These are phyloP conservation scores for Garcia nutans DNA, from an alignment of 345 rosid genomes.

Conservation along the genomic window DNA sequence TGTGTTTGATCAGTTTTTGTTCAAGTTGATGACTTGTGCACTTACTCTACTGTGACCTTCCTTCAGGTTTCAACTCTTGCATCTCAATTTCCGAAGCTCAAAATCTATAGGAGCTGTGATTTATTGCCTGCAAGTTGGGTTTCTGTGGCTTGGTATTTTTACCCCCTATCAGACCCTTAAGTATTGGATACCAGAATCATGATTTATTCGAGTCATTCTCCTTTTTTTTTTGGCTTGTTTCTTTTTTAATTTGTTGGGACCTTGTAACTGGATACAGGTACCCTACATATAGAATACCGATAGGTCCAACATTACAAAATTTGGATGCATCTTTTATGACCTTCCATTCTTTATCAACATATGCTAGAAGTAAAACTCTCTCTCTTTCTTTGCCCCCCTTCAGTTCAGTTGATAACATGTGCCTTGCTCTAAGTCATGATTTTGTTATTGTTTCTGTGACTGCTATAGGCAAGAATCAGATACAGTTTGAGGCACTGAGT, in stretches of 20 bases:
- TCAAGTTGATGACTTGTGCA: slow-evolving; percentile 17
- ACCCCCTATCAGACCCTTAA: not conserved
- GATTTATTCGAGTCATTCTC: slow-evolving; percentile 4
- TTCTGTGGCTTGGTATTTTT: slow-evolving; percentile 72
- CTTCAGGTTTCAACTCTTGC: slow-evolving; percentile 55
- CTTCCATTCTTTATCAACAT: slow-evolving; percentile 68
- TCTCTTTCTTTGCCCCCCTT: slow-evolving; percentile 17
- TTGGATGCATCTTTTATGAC: slow-evolving; percentile 80
- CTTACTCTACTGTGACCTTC: not conserved
- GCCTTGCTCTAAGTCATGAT: not conserved
- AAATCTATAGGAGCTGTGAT: slow-evolving; percentile 67
- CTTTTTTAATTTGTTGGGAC: not conserved
- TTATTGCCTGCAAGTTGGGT: slow-evolving; percentile 80
- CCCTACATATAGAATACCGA: slow-evolving; percentile 85
- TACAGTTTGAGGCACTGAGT: slow-evolving; percentile 23
- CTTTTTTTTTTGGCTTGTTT: not conserved
- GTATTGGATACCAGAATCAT: not conserved
- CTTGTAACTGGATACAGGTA: slow-evolving; percentile 51
- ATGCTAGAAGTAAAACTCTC: slow-evolving; percentile 41
- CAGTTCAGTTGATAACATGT: not conserved
- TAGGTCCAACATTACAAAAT: slow-evolving; percentile 67
- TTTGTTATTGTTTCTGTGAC: slow-evolving; percentile 9
- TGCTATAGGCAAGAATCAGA: slow-evolving; percentile 39
- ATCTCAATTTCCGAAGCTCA: slow-evolving; percentile 58
- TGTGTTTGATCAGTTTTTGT: not conserved